Conservation (phyloP, 139 green algal genomes). For the Chlorella sp. region DNA sequence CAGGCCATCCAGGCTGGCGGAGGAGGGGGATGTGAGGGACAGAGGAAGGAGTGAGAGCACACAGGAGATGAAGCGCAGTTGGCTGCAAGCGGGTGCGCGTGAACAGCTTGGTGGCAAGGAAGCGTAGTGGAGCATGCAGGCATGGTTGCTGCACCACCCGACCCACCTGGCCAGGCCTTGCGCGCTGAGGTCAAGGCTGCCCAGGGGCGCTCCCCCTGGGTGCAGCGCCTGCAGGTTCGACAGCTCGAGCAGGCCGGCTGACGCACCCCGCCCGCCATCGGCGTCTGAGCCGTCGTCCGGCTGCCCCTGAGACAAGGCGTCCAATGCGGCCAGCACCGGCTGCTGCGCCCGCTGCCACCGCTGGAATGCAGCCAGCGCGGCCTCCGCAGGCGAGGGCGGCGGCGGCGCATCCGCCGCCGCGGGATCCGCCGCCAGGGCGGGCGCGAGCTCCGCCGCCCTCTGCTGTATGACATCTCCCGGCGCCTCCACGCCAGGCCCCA, state of each 20-base stretch:
- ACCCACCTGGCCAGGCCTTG: conserved; percentile 11
- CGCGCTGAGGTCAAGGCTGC: not conserved
- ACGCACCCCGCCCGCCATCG: not conserved
- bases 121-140: not conserved
- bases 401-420: not conserved
- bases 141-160: not conserved
- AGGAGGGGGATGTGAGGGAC: not conserved
- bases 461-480: not conserved
- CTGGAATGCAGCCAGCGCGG: not conserved
- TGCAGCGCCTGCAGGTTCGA: too few relatives aligned
- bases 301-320: not conserved
- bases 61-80: not conserved
- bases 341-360: conserved; percentile 1
- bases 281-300: not conserved
- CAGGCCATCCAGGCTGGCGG: conserved; percentile 1
- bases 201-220: not conserved
- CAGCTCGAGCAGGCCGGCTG: too few relatives aligned
- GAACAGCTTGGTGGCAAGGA: not conserved
- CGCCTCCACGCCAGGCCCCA: not conserved
- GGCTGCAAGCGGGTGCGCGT: not conserved
- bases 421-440: not conserved
- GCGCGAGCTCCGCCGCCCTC: not conserved
- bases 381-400: not conserved
- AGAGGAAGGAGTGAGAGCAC: not conserved
- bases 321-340: not conserved